Conservation (phyloP, 192 early-diverging fungal species). For the Paraglomus brasilianum region DNA sequence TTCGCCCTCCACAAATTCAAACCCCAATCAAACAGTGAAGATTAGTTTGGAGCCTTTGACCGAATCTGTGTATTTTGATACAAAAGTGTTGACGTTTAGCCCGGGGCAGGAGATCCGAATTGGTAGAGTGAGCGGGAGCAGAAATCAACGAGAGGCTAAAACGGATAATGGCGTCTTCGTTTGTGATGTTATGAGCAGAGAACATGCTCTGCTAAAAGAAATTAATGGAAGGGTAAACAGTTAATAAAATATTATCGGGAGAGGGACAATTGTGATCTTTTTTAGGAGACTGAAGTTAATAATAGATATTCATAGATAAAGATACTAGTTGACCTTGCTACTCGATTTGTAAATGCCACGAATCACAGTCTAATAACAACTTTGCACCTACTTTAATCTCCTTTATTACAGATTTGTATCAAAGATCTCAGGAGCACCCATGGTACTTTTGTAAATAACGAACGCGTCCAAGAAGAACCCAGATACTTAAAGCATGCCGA, state of each 20-base stretch:
- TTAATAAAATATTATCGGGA: background rate
- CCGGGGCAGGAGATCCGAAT: slow-evolving; percentile 20
- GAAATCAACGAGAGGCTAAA: slow-evolving; percentile 31
- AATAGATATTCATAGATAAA: background rate
- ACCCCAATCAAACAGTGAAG: background rate
- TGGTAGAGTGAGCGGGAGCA: slow-evolving; percentile 26
- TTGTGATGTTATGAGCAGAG: slow-evolving; percentile 30
- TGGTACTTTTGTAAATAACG: slow-evolving; percentile 30
- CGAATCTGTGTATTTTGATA: slow-evolving; percentile 14
- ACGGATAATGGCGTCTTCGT: slow-evolving; percentile 25
- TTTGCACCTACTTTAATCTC: background rate
- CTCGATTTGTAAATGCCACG: no score
- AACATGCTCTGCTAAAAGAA: slow-evolving; percentile 25
- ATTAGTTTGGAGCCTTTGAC: background rate
- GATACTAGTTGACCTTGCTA: background rate
- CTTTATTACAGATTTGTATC: slow-evolving; percentile 26
- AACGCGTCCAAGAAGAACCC: slow-evolving; percentile 7
- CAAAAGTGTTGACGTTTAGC: slow-evolving; percentile 13
- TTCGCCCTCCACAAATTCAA: no score
- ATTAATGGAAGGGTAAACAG: slow-evolving; percentile 15
- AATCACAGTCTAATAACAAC: background rate
- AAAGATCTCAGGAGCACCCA: slow-evolving; percentile 31
- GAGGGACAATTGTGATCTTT: background rate
- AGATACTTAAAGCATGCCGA: slow-evolving; percentile 11
- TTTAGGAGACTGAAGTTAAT: background rate